Evolutionary conservation across 306 rosid species (phyloP).

Genomic region (Lathyrus tuberosus): DNA sequence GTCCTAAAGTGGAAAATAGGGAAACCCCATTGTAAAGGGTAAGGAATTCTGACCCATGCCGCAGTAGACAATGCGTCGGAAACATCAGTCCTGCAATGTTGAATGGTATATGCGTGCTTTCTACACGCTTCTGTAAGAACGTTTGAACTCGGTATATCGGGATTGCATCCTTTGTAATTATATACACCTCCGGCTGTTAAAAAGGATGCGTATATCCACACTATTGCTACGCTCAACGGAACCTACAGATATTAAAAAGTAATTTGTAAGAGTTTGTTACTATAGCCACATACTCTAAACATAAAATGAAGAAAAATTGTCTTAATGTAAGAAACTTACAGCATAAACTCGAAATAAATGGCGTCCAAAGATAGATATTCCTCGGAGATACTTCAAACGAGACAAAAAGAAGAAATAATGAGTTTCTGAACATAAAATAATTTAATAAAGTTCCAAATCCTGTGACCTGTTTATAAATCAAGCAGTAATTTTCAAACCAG

Average conservation of each 20-base stretch:
- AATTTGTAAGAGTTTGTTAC: constrained; percentile 20
- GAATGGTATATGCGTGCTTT: constrained; percentile 82
- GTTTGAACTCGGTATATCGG: constrained; percentile 85
- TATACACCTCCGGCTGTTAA: constrained; percentile 95
- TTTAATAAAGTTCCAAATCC: constrained; percentile 31
- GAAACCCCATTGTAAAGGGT: constrained; percentile 90
- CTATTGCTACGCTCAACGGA: constrained; percentile 72
- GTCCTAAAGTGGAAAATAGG: constrained; percentile 84
- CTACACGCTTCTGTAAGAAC: constrained; percentile 76
- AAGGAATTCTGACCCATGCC: constrained; percentile 80
- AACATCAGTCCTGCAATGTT: constrained; percentile 86
- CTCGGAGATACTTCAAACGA: constrained; percentile 74
- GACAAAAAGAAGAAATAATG: constrained; percentile 26
- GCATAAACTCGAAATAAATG: constrained; percentile 81
- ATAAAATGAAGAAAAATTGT: constrained; percentile 14
- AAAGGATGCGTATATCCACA: constrained; percentile 87
- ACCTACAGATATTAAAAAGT: constrained; percentile 64
- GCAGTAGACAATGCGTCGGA: constrained; percentile 79
- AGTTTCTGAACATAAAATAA: constrained; percentile 39
- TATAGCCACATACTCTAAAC: background rate
- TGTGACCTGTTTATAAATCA: background rate
- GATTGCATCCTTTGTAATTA: constrained; percentile 77
- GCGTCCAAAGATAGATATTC: constrained; percentile 80
- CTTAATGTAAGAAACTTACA: constrained; percentile 52
- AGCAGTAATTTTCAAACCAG: background rate